Evolutionary conservation across 495 filamentous ascomycete genomes (phyloP), one percentile per base, ranked within the genome.

Genomic region (Daldinia vernicosa): DNA sequence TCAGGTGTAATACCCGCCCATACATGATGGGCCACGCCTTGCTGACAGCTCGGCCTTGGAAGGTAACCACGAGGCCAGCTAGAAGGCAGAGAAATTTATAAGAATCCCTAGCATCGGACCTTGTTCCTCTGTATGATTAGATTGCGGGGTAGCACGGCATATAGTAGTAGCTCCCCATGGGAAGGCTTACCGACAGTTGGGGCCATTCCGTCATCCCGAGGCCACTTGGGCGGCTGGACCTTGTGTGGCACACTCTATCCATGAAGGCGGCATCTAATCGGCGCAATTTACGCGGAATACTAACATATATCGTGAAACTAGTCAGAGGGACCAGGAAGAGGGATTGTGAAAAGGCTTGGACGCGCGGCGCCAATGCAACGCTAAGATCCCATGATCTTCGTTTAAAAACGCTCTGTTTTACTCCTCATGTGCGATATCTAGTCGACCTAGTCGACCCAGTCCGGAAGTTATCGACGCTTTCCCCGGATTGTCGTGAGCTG

Each of bases 121-220:
- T 55, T 58, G 59, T 55, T 64, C 55, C 54, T 59, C 58, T 45
- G 47, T 53, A 52, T 57, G 63, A 60, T 64, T 73, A 74, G 55
- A 70, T 74, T 70, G 71, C 71, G 71, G 66, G 71, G 71, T 74
- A 70, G 52, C 58, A 74, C 71, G 71, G 71, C 70, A 74, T 74
- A 68, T 62, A 55, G 52, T 66, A 65, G 61, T 58, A 55, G 57
- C 61, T 63, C 26, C 27, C 30, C 66, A 65, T 56, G 32, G 54
- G 35, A 32, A 52, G 27, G 57, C 65, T 53, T 74, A 70, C 66
- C 71, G 66, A 69, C 62, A 67, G 66, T 74, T 74, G 24, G 66
- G 70, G 6, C 66, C 52, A 53, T 51, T 57, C 60, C 70, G 69
- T 72, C 70, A 72, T 72, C 65, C 70, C 60, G 70, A 72, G 50